phyloP scores from a whole-genome alignment of 768 basidiomycete genomes.

The Candolleomyces eurysporus region DNA sequence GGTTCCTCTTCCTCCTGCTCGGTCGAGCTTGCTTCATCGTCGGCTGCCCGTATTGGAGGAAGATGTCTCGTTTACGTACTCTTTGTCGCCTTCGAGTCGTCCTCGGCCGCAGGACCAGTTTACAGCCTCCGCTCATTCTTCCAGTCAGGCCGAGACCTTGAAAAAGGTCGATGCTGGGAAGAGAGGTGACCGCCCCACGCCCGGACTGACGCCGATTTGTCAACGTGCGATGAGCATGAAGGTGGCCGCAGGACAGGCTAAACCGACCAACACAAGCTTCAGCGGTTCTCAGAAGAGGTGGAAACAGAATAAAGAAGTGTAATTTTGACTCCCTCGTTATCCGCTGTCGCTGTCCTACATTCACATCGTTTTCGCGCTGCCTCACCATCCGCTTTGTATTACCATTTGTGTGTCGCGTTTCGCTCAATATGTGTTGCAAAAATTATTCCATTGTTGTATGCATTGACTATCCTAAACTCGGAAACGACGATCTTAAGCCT shows the following conservation, averaged over 20 bases:
- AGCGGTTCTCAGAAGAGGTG: not conserved
- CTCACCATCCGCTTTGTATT: not conserved
- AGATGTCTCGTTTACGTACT: slow-evolving; percentile 4
- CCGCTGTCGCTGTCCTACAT: not conserved
- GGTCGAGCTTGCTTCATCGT: not conserved
- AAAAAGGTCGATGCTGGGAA: too few species aligned
- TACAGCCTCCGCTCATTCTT: too few species aligned
- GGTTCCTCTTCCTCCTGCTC: too few species aligned
- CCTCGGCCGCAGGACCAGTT: too few species aligned
- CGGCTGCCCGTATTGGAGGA: slow-evolving; percentile 11
- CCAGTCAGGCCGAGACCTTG: too few species aligned
- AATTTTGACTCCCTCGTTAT: not conserved
- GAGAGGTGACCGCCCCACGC: too few species aligned
- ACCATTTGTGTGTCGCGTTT: not conserved
- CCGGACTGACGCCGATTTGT: too few species aligned
- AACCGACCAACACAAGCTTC: not conserved
- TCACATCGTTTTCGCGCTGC: not conserved
- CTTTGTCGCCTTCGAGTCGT: too few species aligned
- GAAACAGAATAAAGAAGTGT: not conserved
- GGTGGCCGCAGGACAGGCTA: not conserved
- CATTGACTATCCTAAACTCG: not conserved
- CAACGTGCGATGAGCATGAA: not conserved
- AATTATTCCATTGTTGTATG: not conserved
- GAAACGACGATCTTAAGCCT: slow-evolving; percentile 42
- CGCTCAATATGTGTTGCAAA: not conserved